Evolutionary conservation across 495 filamentous ascomycete genomes (phyloP), one percentile per base, ranked within the genome.

Genomic region (Tuber magnatum): DNA sequence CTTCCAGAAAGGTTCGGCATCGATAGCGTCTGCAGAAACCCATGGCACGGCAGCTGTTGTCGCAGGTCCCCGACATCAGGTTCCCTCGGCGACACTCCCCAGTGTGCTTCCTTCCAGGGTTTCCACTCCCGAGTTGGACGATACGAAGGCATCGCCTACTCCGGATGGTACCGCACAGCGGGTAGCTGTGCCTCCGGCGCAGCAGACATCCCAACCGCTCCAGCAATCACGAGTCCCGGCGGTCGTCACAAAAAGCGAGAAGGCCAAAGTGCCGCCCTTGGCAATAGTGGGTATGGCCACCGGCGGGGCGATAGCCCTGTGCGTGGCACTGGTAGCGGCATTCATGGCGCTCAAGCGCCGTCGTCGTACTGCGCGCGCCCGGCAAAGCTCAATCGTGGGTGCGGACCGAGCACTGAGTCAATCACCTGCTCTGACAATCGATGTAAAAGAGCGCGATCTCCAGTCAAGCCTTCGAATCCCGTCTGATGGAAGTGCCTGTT

Each of bases 201-300:
- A n/a, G 2, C 43, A 69, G 42, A 69, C 61, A 46, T 74, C 38
- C 76, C 75, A 22, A 40, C 28, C 43, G 51, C 68, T 46, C 40
- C 69, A 16, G 74, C 69, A 61, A 40, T 68, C 24, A 16, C 51
- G 10, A 28, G n/a, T 28, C 42, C 48, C 41, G 43, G 38, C 20
- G 32, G 71, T 44, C 7, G 22, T 65, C 9, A 35, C 43, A 40
- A 70, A n/a, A 35, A 16, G 48, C 14, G 46, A 44, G 35, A 73
- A 75, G 20, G 39, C 32, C n/a, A 10, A 44, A 12, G 72, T 75
- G 39, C 74, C 77, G 20, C 69, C 72, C 24, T 46, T 72, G 32
- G 72, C 77, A 14, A 79, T 79, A 71, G 68, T 70, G 9, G 77
- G 76, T 35, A 56, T 79, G 28, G 77, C 72, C 46, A 70, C 69